These are phyloP conservation scores for Trichoderma afroharzianum DNA, from an alignment of 2,329 filamentous ascomycete genomes.

Conservation along the genomic window DNA sequence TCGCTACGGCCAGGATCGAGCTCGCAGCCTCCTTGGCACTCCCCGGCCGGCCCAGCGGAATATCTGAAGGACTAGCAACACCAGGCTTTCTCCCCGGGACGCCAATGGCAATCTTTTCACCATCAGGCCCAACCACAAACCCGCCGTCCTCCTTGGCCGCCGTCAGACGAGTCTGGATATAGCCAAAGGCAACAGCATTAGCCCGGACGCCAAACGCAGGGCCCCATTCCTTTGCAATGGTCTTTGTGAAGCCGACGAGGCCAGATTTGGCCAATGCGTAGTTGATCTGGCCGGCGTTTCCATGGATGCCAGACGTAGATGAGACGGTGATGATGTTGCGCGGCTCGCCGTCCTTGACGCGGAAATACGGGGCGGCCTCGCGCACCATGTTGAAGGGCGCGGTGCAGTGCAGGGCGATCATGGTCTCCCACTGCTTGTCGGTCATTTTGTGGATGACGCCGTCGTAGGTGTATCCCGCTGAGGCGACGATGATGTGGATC, in stretches of 20 bases:
- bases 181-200: conserved; percentile 82
- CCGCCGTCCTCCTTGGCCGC: conserved; percentile 81
- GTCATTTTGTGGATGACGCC: conserved; percentile 90
- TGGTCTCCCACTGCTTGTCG: conserved; percentile 89
- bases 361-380: conserved; percentile 79
- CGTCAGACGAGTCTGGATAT: conserved; percentile 76
- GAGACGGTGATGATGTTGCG: conserved; percentile 81
- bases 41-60: conserved; percentile 73
- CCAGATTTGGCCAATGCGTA: conserved; percentile 84
- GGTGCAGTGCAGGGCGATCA: conserved; percentile 77
- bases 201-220: conserved; percentile 75
- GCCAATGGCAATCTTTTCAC: conserved; percentile 69
- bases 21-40: conserved; percentile 77
- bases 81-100: conserved; percentile 56
- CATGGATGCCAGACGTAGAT: conserved; percentile 76
- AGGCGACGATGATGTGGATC: conserved; percentile 89
- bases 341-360: conserved; percentile 76
- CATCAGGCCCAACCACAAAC: conserved; percentile 72
- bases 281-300: conserved; percentile 89
- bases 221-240: conserved; percentile 90
- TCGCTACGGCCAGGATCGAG: conserved; percentile 72
- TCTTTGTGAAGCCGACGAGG: conserved; percentile 78
- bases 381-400: conserved; percentile 82
- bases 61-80: conserved; percentile 58
- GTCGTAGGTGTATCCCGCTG: conserved; percentile 91